Percentiles rank a stretch among this genome's conserved stretches.
Conservation (phyloP, 1,139 yeast species). For the Yamadazyma spencermartinsiae region DNA sequence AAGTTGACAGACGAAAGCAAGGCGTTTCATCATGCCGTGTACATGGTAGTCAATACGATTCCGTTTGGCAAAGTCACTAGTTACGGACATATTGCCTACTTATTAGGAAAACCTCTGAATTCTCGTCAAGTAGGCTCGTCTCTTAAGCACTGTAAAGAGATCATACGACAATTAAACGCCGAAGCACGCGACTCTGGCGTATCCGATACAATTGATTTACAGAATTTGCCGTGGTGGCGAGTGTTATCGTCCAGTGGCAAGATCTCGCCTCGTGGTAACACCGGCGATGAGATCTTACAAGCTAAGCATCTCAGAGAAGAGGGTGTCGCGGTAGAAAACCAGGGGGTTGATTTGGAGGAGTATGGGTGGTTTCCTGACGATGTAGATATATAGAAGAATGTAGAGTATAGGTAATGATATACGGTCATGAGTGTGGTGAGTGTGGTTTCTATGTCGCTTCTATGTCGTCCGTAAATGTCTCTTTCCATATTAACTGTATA, state of each 20-base stretch:
- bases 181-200: constrained; percentile 17
- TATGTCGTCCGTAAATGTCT: too few relatives aligned
- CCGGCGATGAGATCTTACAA: constrained; percentile 48
- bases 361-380: constrained; percentile 75
- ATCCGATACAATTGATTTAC: constrained; percentile 23
- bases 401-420: background rate
- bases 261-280: constrained; percentile 54
- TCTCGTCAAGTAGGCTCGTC: constrained; percentile 76
- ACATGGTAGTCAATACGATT: constrained; percentile 49
- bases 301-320: constrained; percentile 47
- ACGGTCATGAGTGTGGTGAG: too few relatives aligned
- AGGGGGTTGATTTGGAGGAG: constrained; percentile 42
- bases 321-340: constrained; percentile 44
- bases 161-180: constrained; percentile 24
- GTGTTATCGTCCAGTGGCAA: constrained; percentile 63
- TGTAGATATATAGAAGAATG: constrained; percentile 20
- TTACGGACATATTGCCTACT: constrained; percentile 71
- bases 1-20: constrained; percentile 47
- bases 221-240: constrained; percentile 72
- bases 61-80: constrained; percentile 71
- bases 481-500: too few relatives aligned
- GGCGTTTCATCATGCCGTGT: constrained; percentile 64
- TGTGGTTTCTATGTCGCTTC: too few relatives aligned
- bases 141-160: constrained; percentile 44
- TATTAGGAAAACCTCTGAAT: constrained; percentile 62